Evolutionary conservation across 345 rosid species (phyloP).

Genomic region (Raphanus sativus): DNA sequence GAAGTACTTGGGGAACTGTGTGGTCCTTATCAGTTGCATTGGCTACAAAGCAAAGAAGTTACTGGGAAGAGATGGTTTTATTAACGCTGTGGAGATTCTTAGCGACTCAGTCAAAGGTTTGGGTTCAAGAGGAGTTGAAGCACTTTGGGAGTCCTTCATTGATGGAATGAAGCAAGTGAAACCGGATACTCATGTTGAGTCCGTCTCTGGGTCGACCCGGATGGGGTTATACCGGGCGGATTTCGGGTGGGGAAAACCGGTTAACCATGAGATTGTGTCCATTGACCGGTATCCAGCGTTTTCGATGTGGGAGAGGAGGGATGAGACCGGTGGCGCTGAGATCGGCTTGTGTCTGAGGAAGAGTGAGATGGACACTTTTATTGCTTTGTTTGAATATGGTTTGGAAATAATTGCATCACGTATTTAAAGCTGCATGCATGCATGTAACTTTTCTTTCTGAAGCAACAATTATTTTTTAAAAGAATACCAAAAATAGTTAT

Average conservation of each 20-base stretch:
- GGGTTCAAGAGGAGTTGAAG: neutral
- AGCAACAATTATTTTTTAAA: neutral
- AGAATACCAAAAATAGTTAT: neutral
- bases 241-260: conserved; percentile 34
- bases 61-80: conserved; percentile 11
- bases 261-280: conserved; percentile 10
- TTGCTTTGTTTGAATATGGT: conserved; percentile 16
- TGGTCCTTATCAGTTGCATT: neutral
- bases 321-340: conserved; percentile 29
- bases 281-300: conserved; percentile 20
- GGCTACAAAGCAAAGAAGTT: neutral
- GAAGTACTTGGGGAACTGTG: conserved; percentile 42
- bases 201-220: conserved; percentile 33
- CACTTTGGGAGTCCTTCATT: neutral
- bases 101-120: conserved; percentile 1
- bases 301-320: conserved; percentile 23
- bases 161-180: neutral
- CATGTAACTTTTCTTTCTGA: neutral
- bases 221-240: conserved; percentile 16
- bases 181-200: conserved; percentile 12
- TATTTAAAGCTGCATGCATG: neutral
- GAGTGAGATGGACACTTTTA: conserved; percentile 19
- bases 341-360: neutral
- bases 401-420: neutral
- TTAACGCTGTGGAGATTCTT: conserved; percentile 4